phyloP scores from a whole-genome alignment of 2,329 filamentous ascomycete genomes.

The Fusarium equiseti region DNA sequence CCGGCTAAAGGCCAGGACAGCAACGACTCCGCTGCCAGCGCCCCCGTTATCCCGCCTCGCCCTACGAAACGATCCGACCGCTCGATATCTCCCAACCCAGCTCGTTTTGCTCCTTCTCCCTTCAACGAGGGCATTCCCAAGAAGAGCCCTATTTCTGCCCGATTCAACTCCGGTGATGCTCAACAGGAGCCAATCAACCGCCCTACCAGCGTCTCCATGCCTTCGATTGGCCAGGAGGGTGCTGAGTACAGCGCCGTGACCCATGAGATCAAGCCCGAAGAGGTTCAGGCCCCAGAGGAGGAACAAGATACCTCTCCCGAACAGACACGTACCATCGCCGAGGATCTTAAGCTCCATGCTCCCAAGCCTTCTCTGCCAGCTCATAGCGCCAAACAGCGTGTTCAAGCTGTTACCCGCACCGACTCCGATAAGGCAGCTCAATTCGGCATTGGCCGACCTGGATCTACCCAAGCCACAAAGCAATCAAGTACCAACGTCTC shows the following conservation, averaged over 20 bases:
- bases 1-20: slow-evolving; percentile 65
- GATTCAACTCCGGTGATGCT: slow-evolving; percentile 53
- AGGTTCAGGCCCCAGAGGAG: slow-evolving; percentile 57
- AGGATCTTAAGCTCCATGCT: slow-evolving; percentile 87
- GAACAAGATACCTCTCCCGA: slow-evolving; percentile 65
- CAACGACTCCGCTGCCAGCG: slow-evolving; percentile 49
- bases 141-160: slow-evolving; percentile 57
- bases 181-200: slow-evolving; percentile 64
- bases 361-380: slow-evolving; percentile 88
- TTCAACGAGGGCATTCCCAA: slow-evolving; percentile 77
- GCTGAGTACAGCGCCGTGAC: slow-evolving; percentile 80
- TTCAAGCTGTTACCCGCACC: slow-evolving; percentile 87
- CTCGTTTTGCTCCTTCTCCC: slow-evolving; percentile 86
- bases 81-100: slow-evolving; percentile 80
- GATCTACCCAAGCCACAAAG: slow-evolving; percentile 67
- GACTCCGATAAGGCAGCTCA: slow-evolving; percentile 88
- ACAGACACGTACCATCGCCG: slow-evolving; percentile 81
- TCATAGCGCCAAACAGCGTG: slow-evolving; percentile 84
- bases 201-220: slow-evolving; percentile 82
- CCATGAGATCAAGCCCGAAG: slow-evolving; percentile 56
- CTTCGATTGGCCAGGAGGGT: slow-evolving; percentile 89
- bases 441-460: slow-evolving; percentile 82
- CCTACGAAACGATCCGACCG: slow-evolving; percentile 80
- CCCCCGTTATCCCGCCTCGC: slow-evolving; percentile 82
- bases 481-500: slow-evolving; percentile 71